Base-by-base conservation (phyloP, 2,329 filamentous ascomycete genomes). In the Aspergillus ustus region DNA sequence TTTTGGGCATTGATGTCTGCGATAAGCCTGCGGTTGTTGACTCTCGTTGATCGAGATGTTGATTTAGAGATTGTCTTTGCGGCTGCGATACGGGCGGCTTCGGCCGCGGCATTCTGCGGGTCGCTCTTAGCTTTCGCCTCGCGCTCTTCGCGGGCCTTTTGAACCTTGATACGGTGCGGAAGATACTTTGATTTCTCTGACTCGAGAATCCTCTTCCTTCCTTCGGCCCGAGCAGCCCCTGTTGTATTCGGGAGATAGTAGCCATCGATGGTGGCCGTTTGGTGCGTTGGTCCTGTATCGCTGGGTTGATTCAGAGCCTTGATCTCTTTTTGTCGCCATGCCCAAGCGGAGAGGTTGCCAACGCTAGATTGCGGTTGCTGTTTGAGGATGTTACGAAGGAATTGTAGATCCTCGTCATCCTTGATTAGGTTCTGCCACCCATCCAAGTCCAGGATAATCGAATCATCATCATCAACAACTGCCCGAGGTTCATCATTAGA, bases 151-250 rank as follows among this genome's bases (percentile, higher is more conserved):
- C 93, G 88, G 25, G 90, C 92, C 78, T 90, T 95, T 76, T 95
- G 91, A 20, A 99, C 92, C 73, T 96, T 96, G 80, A 99, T 95
- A 67, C 96, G 93, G 82, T 99, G 95, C 45, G 95, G 95, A 7
- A 99, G 85, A 74, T 99, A 99, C 74, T 97, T 97, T 29, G 93
- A 97, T 81, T 99, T 99, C 76, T 99, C 95, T 0, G 92, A 92
- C 75, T 99, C 96, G 64, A 96, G 85, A 60, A 99, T 98, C 82
- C 94, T 96, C 82, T 96, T 94, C 71, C 93, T 89, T 29, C 93
- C 93, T 79, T 99, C 93, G 0, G 95, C 97, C 60, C 95, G 87
- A 60, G 95, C 95, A 69, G 88, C 91, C 37, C 95, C 95, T 9
- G 92, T 92, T 0, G 84, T 64, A 67, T 97, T 99, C 0, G 91